phyloP scores from a whole-genome alignment of 257 asterid species.

The Solanum piurae region DNA sequence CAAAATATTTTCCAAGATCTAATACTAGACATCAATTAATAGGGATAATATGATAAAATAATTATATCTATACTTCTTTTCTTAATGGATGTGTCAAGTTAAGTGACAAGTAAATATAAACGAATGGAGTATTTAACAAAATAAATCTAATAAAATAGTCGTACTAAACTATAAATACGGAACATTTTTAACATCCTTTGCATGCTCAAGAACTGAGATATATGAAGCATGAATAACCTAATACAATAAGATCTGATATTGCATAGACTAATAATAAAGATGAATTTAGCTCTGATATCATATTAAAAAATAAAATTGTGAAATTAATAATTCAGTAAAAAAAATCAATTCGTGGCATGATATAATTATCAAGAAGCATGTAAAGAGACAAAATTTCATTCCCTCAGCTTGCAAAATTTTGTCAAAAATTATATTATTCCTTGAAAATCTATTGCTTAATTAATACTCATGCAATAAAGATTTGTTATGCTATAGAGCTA shows the following conservation, averaged over 20 bases:
- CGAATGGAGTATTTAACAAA: too few relatives aligned
- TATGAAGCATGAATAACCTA: background rate
- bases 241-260: background rate
- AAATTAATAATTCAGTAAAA: background rate
- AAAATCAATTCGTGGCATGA: background rate
- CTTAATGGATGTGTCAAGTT: too few relatives aligned
- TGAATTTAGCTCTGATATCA: background rate
- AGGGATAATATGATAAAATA: too few relatives aligned
- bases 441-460: background rate
- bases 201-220: background rate
- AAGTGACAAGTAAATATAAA: too few relatives aligned
- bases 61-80: too few relatives aligned
- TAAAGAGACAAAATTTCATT: background rate
- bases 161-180: background rate
- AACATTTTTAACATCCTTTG: background rate
- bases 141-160: too few relatives aligned
- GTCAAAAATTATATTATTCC: background rate
- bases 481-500: background rate
- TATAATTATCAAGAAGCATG: background rate
- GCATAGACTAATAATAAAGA: background rate
- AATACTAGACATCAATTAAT: too few relatives aligned
- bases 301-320: background rate
- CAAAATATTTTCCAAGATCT: too few relatives aligned
- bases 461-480: background rate
- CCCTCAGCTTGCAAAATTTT: background rate